Conservation (phyloP, 2,329 filamentous ascomycete genomes). For the Alternaria brassicicola region DNA sequence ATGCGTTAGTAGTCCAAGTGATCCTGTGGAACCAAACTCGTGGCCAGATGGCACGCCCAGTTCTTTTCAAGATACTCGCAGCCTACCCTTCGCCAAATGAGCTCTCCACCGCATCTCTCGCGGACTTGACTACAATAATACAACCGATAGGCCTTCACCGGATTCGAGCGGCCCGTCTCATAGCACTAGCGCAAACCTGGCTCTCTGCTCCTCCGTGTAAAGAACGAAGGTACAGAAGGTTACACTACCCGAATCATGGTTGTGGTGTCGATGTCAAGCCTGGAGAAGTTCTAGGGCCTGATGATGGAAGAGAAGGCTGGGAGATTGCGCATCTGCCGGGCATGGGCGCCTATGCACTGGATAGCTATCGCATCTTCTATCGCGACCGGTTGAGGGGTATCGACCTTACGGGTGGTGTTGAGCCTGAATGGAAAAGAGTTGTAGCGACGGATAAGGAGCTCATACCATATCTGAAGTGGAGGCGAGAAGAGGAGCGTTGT, state of each 20-base stretch:
- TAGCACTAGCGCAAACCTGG: conserved; percentile 74
- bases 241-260: conserved; percentile 49
- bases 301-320: conserved; percentile 62
- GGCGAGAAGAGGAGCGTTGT: conserved; percentile 76
- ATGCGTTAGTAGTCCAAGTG: conserved; percentile 79
- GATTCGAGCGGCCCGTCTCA: conserved; percentile 67
- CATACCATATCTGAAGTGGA: conserved; percentile 84
- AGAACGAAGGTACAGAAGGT: conserved; percentile 62
- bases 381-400: conserved; percentile 75
- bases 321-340: conserved; percentile 84
- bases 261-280: conserved; percentile 51
- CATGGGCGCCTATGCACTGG: conserved; percentile 77
- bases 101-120: conserved; percentile 56
- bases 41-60: conserved; percentile 75
- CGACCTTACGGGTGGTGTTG: conserved; percentile 62
- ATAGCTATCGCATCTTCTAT: conserved; percentile 94
- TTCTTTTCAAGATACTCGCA: conserved; percentile 71
- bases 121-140: conserved; percentile 28
- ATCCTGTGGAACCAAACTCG: conserved; percentile 85
- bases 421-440: conserved; percentile 91
- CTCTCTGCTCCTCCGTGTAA: conserved; percentile 65
- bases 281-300: conserved; percentile 47
- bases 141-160: conserved; percentile 39
- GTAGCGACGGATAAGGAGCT: conserved; percentile 85
- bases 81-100: conserved; percentile 70